A percentile compares a stretch with the other conserved stretches of the same genome.
phyloP scores from a whole-genome alignment of 768 basidiomycete genomes.

The Tylopilus sp. region DNA sequence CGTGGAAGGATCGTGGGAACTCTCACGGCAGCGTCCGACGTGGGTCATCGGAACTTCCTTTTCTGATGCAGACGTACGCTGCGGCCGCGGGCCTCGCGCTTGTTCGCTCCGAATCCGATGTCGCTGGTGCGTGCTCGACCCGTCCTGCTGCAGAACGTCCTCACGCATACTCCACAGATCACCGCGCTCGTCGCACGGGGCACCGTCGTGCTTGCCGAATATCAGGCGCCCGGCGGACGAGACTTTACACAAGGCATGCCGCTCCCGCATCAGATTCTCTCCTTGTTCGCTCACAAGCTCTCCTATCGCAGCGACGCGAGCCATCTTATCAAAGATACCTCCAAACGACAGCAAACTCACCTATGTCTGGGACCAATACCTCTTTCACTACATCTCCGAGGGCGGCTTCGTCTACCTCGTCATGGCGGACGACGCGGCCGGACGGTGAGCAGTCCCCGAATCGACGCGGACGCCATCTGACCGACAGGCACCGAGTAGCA shows the following conservation, averaged over 20 bases:
- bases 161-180: constrained; percentile 44
- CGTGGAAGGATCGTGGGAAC: constrained; percentile 27
- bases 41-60: constrained; percentile 15
- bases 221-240: constrained; percentile 65
- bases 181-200: constrained; percentile 83
- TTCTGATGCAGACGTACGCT: constrained; percentile 1
- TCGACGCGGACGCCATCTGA: not conserved
- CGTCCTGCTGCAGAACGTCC: not conserved
- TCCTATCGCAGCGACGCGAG: constrained; percentile 61
- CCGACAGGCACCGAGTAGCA: constrained; percentile 38
- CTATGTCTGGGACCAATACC: constrained; percentile 90
- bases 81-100: not conserved
- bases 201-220: constrained; percentile 80
- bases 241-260: constrained; percentile 84
- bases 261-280: not conserved
- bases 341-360: constrained; percentile 81
- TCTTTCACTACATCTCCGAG: constrained; percentile 93
- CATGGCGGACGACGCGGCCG: constrained; percentile 92
- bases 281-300: not conserved
- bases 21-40: too few species aligned
- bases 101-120: constrained; percentile 12
- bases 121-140: constrained; percentile 22
- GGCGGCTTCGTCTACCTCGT: constrained; percentile 85
- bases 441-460: constrained; percentile 50
- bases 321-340: constrained; percentile 92